These are phyloP conservation scores for Aspergillus sojae DNA, from an alignment of 2,329 filamentous ascomycete species.

Conservation along the genomic window DNA sequence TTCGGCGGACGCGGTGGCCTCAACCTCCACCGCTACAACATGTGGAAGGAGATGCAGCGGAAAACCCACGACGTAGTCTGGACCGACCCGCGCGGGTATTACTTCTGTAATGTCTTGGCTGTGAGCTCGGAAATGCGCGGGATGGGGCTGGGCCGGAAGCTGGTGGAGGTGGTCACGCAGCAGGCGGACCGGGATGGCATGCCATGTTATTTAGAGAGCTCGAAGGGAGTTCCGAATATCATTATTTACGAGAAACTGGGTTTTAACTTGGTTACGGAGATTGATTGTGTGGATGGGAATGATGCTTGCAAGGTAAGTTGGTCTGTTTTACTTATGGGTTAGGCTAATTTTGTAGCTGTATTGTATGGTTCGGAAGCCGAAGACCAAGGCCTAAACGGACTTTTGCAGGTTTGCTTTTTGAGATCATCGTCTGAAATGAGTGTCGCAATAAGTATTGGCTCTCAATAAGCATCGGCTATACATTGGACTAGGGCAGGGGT, in stretches of 20 bases:
- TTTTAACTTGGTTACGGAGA: constrained; percentile 65
- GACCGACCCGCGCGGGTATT: constrained; percentile 69
- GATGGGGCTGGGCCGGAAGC: constrained; percentile 64
- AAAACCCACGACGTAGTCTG: constrained; percentile 64
- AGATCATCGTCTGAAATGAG: background rate
- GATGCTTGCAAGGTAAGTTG: constrained; percentile 54
- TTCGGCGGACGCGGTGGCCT: constrained; percentile 68
- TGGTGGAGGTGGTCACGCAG: constrained; percentile 66
- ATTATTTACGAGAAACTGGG: constrained; percentile 71
- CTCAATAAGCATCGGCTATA: too few species aligned
- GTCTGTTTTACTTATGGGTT: background rate
- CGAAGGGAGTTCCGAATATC: constrained; percentile 68
- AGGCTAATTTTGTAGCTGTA: constrained; percentile 21
- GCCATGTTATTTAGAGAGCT: constrained; percentile 72
- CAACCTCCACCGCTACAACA: constrained; percentile 67
- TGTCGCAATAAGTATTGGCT: background rate
- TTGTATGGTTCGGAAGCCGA: constrained; percentile 26
- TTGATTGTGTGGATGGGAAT: constrained; percentile 67
- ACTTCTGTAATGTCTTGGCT: constrained; percentile 76
- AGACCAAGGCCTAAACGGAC: constrained; percentile 15
- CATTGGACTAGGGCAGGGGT: too few species aligned
- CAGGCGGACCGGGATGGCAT: constrained; percentile 66
- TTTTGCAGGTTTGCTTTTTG: background rate
- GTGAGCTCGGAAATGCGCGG: constrained; percentile 68
- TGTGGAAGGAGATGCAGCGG: constrained; percentile 70